Base-by-base conservation (phyloP, 345 rosid species). In the Gossypium arboreum region DNA sequence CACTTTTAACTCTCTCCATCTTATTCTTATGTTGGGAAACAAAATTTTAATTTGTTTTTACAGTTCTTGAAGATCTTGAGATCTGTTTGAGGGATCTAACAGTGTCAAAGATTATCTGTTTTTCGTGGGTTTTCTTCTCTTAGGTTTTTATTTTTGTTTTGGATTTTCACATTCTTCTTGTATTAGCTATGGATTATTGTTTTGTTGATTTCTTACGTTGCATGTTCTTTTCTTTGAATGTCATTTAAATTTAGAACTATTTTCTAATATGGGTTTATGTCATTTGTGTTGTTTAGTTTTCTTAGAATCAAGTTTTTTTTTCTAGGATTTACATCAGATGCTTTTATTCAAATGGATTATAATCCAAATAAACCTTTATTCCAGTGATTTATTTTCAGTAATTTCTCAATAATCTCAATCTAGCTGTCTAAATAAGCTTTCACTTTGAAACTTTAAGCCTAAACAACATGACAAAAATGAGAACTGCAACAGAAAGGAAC, bases 121-220 rank as follows among this genome's bases (percentile, higher is more conserved):
- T n/a, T 12, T 45, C 29, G 57, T 27, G 59, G 27, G 59, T 25
- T 59, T 75, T 15, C 15, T 6, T 20, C 29, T 72, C 9, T 72
- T 20, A 41, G 76, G 59, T 58, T 45, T 79, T 51, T 12, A 6
- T 11, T 2, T 67, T 20, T 16, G 17, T 47, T 74, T 24, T 41
- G 44, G 48, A 65, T 44, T 68, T 68, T 68, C 52, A 34, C 47
- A 27, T 59, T 66, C 39, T 59, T 68, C 55, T 68, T 9, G 4
- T 69, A 13, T 18, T 78, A 22, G 20, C 55, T 61, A 20, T 67
- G 41, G 56, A 41, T 39, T 13, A 60, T 22, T 68, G 4, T 27
- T 48, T 34, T 24, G 58, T 20, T 52, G 60, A 22, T 67, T 67
- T 47, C 41, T 67, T 45, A 29, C 56, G 56, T 67, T 67, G 71